Conservation (phyloP, 805 yeast genomes). For the Phaffomyces opuntiae region DNA sequence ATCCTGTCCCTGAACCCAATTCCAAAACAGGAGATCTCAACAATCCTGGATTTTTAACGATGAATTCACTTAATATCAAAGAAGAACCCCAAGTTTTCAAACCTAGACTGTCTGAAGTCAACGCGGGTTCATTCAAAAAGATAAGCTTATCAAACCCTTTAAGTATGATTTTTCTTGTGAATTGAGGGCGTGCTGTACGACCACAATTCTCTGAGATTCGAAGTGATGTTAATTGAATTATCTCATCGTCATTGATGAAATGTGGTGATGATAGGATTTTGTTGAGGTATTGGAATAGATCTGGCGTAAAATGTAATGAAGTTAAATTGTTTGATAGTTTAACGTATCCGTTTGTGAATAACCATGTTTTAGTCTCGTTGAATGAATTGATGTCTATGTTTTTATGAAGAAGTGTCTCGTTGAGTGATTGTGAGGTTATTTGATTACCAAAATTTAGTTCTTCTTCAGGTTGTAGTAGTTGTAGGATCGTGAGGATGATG, state of each 20-base stretch:
- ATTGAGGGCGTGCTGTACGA: constrained; percentile 71
- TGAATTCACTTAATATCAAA: constrained; percentile 49
- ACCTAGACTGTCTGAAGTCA: constrained; percentile 83
- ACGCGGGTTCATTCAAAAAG: constrained; percentile 67
- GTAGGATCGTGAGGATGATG: constrained; percentile 38
- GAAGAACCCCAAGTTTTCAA: constrained; percentile 97
- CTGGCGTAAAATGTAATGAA: constrained; percentile 28
- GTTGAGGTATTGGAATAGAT: constrained; percentile 42
- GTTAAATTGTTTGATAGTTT: constrained; percentile 23
- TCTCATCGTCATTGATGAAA: constrained; percentile 26
- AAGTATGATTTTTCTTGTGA: constrained; percentile 51
- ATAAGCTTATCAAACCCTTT: constrained; percentile 26
- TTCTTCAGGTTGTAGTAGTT: constrained; percentile 41
- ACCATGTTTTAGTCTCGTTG: constrained; percentile 37
- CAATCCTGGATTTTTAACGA: constrained; percentile 33
- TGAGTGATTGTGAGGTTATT: neutral
- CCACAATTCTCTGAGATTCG: constrained; percentile 81
- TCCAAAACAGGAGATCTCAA: constrained; percentile 41
- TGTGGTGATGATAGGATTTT: constrained; percentile 39
- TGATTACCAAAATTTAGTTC: constrained; percentile 41
- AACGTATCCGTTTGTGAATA: constrained; percentile 29
- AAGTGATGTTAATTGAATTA: constrained; percentile 51
- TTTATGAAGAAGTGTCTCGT: constrained; percentile 8
- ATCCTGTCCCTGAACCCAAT: constrained; percentile 94
- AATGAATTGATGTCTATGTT: constrained; percentile 23